Evolutionary conservation across 768 basidiomycete species (phyloP).

Genomic region (Macrocybe gigantea): DNA sequence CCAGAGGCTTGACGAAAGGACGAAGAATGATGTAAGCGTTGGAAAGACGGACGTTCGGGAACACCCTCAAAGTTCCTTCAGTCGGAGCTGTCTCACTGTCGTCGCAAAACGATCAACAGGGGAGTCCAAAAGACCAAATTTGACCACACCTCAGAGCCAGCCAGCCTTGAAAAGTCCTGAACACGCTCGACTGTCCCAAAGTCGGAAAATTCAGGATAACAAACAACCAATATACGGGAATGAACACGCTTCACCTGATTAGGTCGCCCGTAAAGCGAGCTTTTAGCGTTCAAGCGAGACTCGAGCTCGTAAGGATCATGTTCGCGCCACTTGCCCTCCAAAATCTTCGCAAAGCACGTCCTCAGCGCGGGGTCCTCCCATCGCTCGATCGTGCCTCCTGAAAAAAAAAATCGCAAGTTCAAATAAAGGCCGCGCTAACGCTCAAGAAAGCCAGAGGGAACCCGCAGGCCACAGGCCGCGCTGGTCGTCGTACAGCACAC

Average conservation of each 20-base stretch:
- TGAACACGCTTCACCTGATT: constrained; percentile 31
- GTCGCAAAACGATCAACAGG: neutral
- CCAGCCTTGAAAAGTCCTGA: constrained; percentile 77
- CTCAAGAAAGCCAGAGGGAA: no score
- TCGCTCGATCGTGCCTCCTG: constrained; percentile 71
- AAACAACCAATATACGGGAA: neutral
- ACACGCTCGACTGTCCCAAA: constrained; percentile 34
- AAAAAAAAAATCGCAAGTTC: neutral
- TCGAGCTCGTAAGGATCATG: constrained; percentile 66
- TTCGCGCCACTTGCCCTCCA: constrained; percentile 53
- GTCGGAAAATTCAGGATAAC: constrained; percentile 1
- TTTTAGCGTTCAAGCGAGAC: constrained; percentile 52
- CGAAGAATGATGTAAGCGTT: constrained; percentile 71
- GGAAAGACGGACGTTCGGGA: constrained; percentile 58
- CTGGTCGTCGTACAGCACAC: neutral
- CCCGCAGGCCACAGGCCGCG: no score
- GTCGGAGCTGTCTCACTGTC: constrained; percentile 57
- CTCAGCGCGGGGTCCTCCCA: constrained; percentile 62
- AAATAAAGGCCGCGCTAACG: neutral
- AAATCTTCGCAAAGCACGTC: constrained; percentile 54
- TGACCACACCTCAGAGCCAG: constrained; percentile 50
- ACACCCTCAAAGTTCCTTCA: constrained; percentile 66
- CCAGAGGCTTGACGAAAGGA: constrained; percentile 64
- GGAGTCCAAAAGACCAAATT: neutral
- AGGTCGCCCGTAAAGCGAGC: constrained; percentile 55